phyloP scores from a whole-genome alignment of 805 yeast genomes.

The Pichia cabralensis region DNA sequence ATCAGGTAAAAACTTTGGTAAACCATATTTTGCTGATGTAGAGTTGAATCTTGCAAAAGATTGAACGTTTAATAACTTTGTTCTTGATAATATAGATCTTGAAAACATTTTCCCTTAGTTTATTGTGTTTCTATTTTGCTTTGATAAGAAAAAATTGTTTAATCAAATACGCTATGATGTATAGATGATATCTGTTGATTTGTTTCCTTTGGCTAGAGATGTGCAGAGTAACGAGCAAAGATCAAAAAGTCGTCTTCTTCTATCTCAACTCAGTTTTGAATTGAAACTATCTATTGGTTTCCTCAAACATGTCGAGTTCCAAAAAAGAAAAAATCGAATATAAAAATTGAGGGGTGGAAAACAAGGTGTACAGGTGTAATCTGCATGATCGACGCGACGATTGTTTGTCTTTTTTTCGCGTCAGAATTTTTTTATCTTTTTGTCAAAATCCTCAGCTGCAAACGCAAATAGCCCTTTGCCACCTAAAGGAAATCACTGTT shows the following conservation, averaged over 20 bases:
- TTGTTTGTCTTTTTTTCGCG: neutral
- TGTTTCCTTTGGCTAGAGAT: too few species aligned
- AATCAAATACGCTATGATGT: too few species aligned
- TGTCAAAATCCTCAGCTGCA: too few species aligned
- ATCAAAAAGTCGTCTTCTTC: too few species aligned
- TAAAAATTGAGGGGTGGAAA: neutral
- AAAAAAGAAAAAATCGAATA: too few species aligned
- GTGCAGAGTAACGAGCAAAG: too few species aligned
- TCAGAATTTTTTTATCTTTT: neutral
- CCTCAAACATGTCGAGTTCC: too few species aligned
- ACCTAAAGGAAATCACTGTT: neutral
- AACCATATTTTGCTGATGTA: conserved; percentile 12
- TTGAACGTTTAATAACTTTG: conserved; percentile 3
- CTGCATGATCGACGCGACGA: neutral
- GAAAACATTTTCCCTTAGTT: conserved; percentile 1
- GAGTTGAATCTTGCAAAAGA: conserved; percentile 9
- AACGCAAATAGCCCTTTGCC: too few species aligned
- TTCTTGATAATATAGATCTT: conserved; percentile 2
- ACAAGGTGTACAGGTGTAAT: neutral
- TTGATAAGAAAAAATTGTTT: too few species aligned
- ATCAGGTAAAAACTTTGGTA: conserved; percentile 25
- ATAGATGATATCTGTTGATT: too few species aligned
- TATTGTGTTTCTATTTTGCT: neutral
- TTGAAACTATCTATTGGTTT: too few species aligned
- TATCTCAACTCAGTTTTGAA: too few species aligned